Percentiles rank a stretch among this genome's conserved stretches.
Evolutionary conservation across 768 basidiomycete genomes (phyloP).

Genomic region (Lactarius quietus): DNA sequence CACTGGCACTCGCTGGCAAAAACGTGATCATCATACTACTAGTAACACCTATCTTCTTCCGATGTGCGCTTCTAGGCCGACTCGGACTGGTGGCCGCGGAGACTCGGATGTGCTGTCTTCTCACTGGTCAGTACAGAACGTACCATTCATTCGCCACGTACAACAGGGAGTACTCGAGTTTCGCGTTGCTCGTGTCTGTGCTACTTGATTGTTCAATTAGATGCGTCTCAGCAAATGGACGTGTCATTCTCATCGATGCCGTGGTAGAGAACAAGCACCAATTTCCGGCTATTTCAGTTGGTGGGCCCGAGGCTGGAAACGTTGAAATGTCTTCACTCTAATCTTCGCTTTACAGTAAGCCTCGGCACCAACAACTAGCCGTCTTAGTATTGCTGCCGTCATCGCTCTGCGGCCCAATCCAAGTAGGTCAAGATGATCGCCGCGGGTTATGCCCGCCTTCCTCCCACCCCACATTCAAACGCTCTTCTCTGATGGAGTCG

Average conservation of each 20-base stretch:
- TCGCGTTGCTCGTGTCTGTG: neutral
- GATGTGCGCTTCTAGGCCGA: neutral
- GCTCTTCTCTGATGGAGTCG: neutral
- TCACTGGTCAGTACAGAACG: neutral
- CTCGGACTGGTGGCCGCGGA: neutral
- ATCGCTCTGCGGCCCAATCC: neutral
- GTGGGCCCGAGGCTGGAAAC: neutral
- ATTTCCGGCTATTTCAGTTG: neutral
- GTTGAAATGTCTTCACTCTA: neutral
- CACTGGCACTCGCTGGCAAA: neutral
- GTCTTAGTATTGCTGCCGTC: neutral
- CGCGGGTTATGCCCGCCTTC: neutral
- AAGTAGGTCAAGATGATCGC: conserved; percentile 10
- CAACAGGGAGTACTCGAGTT: neutral
- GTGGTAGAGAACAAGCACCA: neutral
- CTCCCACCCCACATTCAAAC: neutral
- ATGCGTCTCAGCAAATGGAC: neutral
- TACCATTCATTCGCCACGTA: neutral
- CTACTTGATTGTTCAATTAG: neutral
- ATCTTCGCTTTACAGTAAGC: too few relatives aligned
- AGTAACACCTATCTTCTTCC: neutral
- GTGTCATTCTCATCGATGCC: neutral
- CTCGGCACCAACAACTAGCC: neutral
- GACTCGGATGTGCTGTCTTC: neutral
- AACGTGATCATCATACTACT: too few relatives aligned